These are phyloP conservation scores for Aureobasidium lini DNA, from an alignment of 2,329 filamentous ascomycete genomes.

Conservation along the genomic window DNA sequence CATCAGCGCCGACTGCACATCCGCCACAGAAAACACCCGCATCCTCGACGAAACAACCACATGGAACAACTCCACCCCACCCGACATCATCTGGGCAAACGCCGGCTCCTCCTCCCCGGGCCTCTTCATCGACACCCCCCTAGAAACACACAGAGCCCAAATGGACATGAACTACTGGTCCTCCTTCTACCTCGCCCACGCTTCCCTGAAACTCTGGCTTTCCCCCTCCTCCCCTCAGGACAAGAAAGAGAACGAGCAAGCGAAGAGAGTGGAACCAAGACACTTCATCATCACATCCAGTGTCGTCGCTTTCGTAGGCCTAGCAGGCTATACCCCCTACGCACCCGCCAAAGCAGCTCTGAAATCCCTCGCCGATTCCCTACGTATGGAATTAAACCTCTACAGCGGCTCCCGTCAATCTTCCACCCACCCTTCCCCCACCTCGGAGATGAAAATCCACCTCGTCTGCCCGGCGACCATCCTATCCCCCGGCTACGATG, in stretches of 20 bases:
- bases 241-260: constrained; percentile 22
- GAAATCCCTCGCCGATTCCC: constrained; percentile 70
- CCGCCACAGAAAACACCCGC: constrained; percentile 58
- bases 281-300: constrained; percentile 88
- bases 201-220: constrained; percentile 69
- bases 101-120: constrained; percentile 68
- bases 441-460: constrained; percentile 67
- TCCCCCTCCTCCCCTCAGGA: constrained; percentile 23
- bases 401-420: constrained; percentile 61
- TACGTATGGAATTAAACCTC: constrained; percentile 75
- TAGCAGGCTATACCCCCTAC: constrained; percentile 80
- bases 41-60: constrained; percentile 63
- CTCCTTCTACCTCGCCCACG: constrained; percentile 76
- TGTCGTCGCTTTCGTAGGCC: constrained; percentile 63
- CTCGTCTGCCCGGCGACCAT: constrained; percentile 82
- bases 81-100: constrained; percentile 87
- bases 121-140: constrained; percentile 68
- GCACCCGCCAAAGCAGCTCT: constrained; percentile 79
- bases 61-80: constrained; percentile 68
- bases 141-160: constrained; percentile 60
- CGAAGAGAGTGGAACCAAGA: constrained; percentile 36
- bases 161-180: constrained; percentile 95
- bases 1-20: constrained; percentile 75
- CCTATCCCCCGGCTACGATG: constrained; percentile 62
- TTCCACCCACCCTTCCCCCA: constrained; percentile 32